Conservation (phyloP, 805 yeast species). For the Myxozyma geophila region DNA sequence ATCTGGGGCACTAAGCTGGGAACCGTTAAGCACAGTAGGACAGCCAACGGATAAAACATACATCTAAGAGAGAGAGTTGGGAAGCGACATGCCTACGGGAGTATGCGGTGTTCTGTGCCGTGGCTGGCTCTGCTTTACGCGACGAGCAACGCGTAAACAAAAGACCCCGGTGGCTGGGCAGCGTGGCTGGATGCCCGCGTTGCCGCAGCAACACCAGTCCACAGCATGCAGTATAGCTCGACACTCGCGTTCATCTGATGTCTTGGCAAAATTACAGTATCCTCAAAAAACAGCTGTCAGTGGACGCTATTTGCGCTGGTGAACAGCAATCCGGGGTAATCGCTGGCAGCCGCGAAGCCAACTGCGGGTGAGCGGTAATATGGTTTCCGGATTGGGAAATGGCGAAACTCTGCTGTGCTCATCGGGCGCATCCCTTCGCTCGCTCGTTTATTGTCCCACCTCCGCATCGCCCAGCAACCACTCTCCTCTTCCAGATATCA, state of each 20-base stretch:
- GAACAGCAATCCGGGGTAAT: no score
- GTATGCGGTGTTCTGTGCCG: no score
- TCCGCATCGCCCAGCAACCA: not conserved
- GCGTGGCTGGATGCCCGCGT: constrained; percentile 10
- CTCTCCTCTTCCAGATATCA: not conserved
- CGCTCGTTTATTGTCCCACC: not conserved
- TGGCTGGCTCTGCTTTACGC: constrained; percentile 13
- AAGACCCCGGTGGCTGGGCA: not conserved
- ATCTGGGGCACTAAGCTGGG: not conserved
- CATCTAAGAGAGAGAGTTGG: not conserved
- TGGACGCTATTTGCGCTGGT: not conserved
- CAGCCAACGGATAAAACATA: not conserved
- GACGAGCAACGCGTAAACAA: constrained; percentile 10
- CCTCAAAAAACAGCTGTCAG: not conserved
- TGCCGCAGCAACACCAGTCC: constrained; percentile 1
- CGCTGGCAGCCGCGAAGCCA: not conserved
- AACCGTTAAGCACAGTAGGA: not conserved
- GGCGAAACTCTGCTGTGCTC: constrained; percentile 4
- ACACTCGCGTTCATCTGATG: not conserved
- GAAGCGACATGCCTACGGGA: not conserved
- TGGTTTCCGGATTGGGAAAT: constrained; percentile 10
- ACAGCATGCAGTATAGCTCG: not conserved
- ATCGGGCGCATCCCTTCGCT: constrained; percentile 14
- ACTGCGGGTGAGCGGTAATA: not conserved
- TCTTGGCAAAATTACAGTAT: not conserved